These are phyloP conservation scores for Przewalskia tangutica DNA, from an alignment of 257 asterid species.

Conservation along the genomic window DNA sequence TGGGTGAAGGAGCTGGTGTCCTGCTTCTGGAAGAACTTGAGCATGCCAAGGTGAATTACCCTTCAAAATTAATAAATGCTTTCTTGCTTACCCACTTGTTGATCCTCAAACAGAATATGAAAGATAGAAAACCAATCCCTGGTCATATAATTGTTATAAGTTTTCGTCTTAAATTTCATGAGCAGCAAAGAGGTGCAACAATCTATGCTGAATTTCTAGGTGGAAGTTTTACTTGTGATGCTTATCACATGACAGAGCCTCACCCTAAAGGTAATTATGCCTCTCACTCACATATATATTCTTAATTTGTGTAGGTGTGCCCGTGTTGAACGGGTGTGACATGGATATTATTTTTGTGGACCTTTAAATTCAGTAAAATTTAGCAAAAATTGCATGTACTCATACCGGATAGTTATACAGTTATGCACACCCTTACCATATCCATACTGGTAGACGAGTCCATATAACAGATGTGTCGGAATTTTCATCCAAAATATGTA, in stretches of 20 bases:
- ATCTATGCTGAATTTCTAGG: constrained; percentile 94
- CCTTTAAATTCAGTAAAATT: not conserved
- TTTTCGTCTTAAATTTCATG: constrained; percentile 8
- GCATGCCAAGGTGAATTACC: constrained; percentile 66
- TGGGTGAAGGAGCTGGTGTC: constrained; percentile 99
- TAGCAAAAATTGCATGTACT: not conserved
- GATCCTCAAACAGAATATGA: not conserved
- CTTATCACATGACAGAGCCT: constrained; percentile 98
- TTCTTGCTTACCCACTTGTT: not conserved
- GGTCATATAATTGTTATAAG: constrained; percentile 4
- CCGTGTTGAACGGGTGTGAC: not conserved
- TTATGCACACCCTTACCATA: not conserved
- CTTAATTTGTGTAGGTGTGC: not conserved
- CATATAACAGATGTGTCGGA: not conserved
- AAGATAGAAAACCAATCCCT: not conserved
- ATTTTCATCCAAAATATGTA: not conserved
- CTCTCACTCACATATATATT: not conserved
- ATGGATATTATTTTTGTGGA: not conserved
- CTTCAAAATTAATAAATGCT: not conserved
- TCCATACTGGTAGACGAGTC: not conserved
- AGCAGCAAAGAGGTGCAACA: constrained; percentile 85
- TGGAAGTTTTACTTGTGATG: constrained; percentile 97
- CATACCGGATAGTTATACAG: not conserved
- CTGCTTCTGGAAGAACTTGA: constrained; percentile 91
- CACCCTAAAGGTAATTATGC: constrained; percentile 72